Evolutionary conservation across 345 rosid species (phyloP).

Genomic region (Laguncularia racemosa): DNA sequence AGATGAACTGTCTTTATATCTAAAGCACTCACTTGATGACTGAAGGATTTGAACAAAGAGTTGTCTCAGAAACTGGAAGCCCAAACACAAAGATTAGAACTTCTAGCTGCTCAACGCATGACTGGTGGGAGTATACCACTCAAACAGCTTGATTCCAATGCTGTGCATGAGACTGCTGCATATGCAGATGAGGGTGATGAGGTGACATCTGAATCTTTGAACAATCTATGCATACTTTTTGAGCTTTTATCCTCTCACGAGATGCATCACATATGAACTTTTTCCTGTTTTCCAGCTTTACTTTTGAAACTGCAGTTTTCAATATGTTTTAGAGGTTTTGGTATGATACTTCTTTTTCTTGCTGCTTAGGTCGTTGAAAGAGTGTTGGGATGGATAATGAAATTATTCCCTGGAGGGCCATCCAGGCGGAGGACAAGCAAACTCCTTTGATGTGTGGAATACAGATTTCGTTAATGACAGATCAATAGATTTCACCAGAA

Average conservation of each 20-base stretch:
- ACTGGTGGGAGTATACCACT: slow-evolving; percentile 36
- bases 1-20: background rate
- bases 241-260: background rate
- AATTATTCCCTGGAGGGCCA: slow-evolving; percentile 94
- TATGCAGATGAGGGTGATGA: slow-evolving; percentile 99
- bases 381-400: slow-evolving; percentile 98
- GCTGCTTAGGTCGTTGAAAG: slow-evolving; percentile 82
- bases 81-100: slow-evolving; percentile 94
- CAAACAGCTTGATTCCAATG: slow-evolving; percentile 43
- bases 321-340: background rate
- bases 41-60: slow-evolving; percentile 81
- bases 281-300: background rate
- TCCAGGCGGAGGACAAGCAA: slow-evolving; percentile 80
- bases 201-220: slow-evolving; percentile 34
- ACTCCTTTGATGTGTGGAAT: slow-evolving; percentile 40
- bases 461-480: background rate
- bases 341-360: background rate
- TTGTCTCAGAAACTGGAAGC: slow-evolving; percentile 74
- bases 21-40: slow-evolving; percentile 4
- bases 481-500: background rate
- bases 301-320: background rate
- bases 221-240: background rate
- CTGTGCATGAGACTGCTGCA: slow-evolving; percentile 41
- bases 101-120: slow-evolving; percentile 80
- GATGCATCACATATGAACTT: too few species aligned